Conservation (phyloP, 2,329 filamentous ascomycete genomes). For the Grosmannia penicillata region DNA sequence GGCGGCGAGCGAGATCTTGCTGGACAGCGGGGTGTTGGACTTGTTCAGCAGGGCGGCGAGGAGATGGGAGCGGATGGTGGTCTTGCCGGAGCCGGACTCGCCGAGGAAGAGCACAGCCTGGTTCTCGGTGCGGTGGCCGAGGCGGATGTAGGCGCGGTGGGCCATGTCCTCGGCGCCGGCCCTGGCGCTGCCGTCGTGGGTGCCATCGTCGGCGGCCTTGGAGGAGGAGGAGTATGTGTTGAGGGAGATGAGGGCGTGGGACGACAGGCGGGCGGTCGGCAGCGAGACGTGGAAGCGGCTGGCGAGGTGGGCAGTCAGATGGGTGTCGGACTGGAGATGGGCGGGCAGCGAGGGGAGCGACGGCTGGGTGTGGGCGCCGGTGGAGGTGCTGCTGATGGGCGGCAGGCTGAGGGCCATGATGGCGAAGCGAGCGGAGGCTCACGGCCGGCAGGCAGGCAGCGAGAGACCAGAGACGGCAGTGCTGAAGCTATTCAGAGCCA, state of each 20-base stretch:
- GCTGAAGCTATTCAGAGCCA: not conserved
- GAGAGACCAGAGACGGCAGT: too few relatives aligned
- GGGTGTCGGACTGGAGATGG: constrained; percentile 52
- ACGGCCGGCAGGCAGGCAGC: constrained; percentile 1
- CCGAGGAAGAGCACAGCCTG: constrained; percentile 87
- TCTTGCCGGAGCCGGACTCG: constrained; percentile 93
- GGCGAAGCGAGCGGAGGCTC: constrained; percentile 2
- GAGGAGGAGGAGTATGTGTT: constrained; percentile 90
- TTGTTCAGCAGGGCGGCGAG: constrained; percentile 75
- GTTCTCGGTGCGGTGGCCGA: constrained; percentile 82
- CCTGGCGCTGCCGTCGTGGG: constrained; percentile 84
- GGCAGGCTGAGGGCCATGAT: constrained; percentile 47
- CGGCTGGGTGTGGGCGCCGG: constrained; percentile 61
- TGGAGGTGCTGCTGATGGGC: constrained; percentile 27
- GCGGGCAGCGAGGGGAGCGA: constrained; percentile 79
- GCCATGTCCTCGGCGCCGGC: constrained; percentile 88
- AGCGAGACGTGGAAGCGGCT: constrained; percentile 84
- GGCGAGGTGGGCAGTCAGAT: constrained; percentile 68
- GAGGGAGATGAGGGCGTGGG: constrained; percentile 77
- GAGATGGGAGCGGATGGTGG: constrained; percentile 80
- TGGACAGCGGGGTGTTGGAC: constrained; percentile 82
- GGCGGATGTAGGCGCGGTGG: constrained; percentile 65
- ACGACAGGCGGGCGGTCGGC: constrained; percentile 78
- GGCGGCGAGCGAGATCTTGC: constrained; percentile 81
- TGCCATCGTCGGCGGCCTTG: constrained; percentile 78